These are phyloP conservation scores for Colletotrichum brevisporum DNA, from an alignment of 2,329 filamentous ascomycete species.

Conservation along the genomic window DNA sequence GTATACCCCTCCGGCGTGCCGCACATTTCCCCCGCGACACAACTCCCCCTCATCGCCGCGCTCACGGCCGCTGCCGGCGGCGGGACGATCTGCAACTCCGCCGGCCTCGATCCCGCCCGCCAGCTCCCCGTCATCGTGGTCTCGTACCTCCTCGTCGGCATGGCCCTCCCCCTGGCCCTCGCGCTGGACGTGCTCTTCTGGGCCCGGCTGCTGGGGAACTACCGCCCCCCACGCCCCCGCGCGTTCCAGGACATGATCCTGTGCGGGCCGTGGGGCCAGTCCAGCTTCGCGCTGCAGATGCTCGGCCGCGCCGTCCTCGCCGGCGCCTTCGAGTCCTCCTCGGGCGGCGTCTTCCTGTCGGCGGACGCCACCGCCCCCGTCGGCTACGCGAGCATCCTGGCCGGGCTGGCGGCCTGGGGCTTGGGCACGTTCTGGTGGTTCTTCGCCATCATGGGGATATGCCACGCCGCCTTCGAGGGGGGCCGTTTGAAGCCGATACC, in stretches of 20 bases:
- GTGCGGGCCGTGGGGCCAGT: conserved; percentile 56
- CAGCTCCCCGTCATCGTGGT: conserved; percentile 56
- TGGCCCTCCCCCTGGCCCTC: conserved; percentile 50
- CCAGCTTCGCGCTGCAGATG: conserved; percentile 54
- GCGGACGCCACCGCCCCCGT: conserved; percentile 49
- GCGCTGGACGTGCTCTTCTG: conserved; percentile 51
- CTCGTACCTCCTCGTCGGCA: conserved; percentile 55
- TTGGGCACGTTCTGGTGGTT: conserved; percentile 58
- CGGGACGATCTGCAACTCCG: conserved; percentile 51
- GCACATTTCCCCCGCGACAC: conserved; percentile 49
- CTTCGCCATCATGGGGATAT: conserved; percentile 54
- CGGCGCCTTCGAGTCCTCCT: conserved; percentile 49
- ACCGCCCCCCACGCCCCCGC: conserved; percentile 44
- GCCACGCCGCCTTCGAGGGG: conserved; percentile 40
- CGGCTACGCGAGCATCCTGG: conserved; percentile 52
- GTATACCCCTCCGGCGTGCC: conserved; percentile 53
- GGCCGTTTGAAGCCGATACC: conserved; percentile 42
- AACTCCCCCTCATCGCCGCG: conserved; percentile 55
- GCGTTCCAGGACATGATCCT: conserved; percentile 56
- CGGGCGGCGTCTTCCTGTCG: conserved; percentile 49
- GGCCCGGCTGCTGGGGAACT: conserved; percentile 45
- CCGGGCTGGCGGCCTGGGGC: conserved; percentile 55
- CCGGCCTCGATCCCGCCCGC: conserved; percentile 45
- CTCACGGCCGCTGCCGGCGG: conserved; percentile 56
- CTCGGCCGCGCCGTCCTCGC: conserved; percentile 51